These are phyloP conservation scores for Chrysophaeum taylorii DNA, from an alignment of 352 stramenopile genomes.

Conservation along the genomic window DNA sequence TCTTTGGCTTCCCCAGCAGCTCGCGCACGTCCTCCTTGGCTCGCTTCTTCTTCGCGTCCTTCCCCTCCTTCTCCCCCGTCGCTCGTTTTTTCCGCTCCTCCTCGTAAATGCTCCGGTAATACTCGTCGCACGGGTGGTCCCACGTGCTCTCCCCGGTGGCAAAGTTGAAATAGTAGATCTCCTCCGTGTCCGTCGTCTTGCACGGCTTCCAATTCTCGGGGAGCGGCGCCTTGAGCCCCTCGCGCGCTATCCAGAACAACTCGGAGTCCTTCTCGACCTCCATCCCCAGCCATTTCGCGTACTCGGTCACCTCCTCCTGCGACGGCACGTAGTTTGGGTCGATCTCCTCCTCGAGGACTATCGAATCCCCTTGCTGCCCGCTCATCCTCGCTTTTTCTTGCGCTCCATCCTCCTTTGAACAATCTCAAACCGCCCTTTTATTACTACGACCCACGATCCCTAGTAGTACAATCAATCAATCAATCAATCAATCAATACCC, in stretches of 20 bases:
- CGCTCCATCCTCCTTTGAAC: no score
- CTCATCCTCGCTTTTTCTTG: no score
- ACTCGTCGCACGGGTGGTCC: constrained; percentile 86
- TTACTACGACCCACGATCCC: no score
- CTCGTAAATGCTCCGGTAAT: constrained; percentile 79
- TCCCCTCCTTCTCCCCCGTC: constrained; percentile 21
- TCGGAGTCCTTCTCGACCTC: constrained; percentile 74
- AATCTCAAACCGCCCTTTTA: no score
- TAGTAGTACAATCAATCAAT: no score
- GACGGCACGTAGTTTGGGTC: constrained; percentile 84
- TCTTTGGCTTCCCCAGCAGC: constrained; percentile 13
- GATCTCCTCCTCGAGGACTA: constrained; percentile 85
- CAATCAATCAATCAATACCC: no score
- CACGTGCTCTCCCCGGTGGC: constrained; percentile 74
- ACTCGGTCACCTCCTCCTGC: constrained; percentile 77
- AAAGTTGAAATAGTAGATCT: constrained; percentile 95
- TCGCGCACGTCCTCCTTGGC: constrained; percentile 23
- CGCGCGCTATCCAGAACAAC: constrained; percentile 82
- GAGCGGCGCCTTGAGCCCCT: constrained; percentile 76
- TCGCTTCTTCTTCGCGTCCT: constrained; percentile 35
- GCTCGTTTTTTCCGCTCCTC: constrained; percentile 62
- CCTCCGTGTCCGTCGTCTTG: constrained; percentile 83
- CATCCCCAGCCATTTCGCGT: constrained; percentile 89
- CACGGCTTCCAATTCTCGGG: constrained; percentile 88
- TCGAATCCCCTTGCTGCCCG: no score